Percentiles rank a stretch among this genome's conserved stretches.
phyloP scores from a whole-genome alignment of 257 asterid species.

The Ilex aquifolium region DNA sequence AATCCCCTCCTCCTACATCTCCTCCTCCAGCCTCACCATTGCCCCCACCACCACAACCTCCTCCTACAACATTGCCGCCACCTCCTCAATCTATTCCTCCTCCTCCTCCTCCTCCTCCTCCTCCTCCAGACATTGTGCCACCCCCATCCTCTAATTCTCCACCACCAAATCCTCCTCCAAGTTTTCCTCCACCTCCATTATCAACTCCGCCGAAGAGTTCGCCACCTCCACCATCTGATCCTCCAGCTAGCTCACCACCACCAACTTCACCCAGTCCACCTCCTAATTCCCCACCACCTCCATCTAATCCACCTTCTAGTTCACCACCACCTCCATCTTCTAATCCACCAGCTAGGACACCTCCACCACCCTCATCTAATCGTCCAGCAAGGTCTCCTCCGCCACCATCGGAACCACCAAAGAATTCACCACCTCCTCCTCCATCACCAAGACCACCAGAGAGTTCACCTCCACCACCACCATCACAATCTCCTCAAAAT shows the following conservation, averaged over 20 bases:
- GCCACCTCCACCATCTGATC: constrained; percentile 31
- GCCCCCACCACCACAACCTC: constrained; percentile 12
- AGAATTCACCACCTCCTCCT: constrained; percentile 6
- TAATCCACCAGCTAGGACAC: constrained; percentile 18
- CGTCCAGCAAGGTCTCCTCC: constrained; percentile 3
- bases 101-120: not conserved
- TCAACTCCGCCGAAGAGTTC: constrained; percentile 11
- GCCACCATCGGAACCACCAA: too few species aligned
- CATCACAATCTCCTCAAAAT: constrained; percentile 9
- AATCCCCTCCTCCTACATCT: constrained; percentile 7
- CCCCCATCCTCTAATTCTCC: constrained; percentile 27
- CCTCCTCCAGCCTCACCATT: constrained; percentile 18
- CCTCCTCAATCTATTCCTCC: not conserved
- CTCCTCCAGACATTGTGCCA: constrained; percentile 13
- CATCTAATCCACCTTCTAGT: constrained; percentile 16
- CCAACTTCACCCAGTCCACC: constrained; percentile 16
- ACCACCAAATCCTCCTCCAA: constrained; percentile 16
- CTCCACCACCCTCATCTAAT: constrained; percentile 20
- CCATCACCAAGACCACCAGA: not conserved
- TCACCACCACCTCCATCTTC: constrained; percentile 28
- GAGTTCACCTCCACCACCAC: constrained; percentile 44
- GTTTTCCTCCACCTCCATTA: constrained; percentile 24
- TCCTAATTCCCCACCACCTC: constrained; percentile 33
- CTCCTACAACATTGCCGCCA: constrained; percentile 9
- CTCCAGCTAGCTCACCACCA: constrained; percentile 35